These are phyloP conservation scores for Pancytospora epiphaga DNA, from an alignment of 371 early-diverging fungal species.

Conservation along the genomic window DNA sequence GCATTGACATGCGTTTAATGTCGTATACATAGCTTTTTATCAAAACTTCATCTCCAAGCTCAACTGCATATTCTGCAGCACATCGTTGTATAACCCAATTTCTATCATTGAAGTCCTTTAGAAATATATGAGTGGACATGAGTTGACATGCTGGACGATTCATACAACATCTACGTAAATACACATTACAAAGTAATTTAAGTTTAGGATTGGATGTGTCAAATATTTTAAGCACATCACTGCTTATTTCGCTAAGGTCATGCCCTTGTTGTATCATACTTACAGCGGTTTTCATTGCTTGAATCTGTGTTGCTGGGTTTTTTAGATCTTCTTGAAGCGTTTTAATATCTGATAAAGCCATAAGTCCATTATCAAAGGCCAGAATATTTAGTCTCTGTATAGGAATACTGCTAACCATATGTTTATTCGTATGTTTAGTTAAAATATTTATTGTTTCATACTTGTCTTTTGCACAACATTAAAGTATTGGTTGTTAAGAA, in stretches of 20 bases:
- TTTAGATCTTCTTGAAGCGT: neutral
- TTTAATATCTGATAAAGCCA: neutral
- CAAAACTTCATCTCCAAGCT: conserved; percentile 19
- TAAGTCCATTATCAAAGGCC: neutral
- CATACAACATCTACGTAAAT: conserved; percentile 9
- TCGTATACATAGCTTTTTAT: conserved; percentile 36
- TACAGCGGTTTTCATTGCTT: conserved; percentile 16
- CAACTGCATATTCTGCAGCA: conserved; percentile 16
- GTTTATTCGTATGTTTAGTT: too few relatives aligned
- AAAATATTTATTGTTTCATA: too few relatives aligned
- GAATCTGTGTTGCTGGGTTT: neutral
- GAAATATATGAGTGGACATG: conserved; percentile 34
- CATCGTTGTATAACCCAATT: conserved; percentile 5
- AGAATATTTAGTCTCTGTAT: neutral
- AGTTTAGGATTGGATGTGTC: conserved; percentile 22
- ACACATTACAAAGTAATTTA: conserved; percentile 29
- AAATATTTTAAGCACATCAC: conserved; percentile 29
- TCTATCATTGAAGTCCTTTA: conserved; percentile 40
- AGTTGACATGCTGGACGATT: conserved; percentile 25
- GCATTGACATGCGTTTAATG: neutral
- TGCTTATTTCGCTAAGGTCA: conserved; percentile 20
- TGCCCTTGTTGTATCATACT: conserved; percentile 42
- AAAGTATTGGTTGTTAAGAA: too few relatives aligned
- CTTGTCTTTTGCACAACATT: too few relatives aligned
- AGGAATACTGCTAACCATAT: too few relatives aligned